Percentiles rank a stretch among this genome's conserved stretches.
Evolutionary conservation across 306 rosid species (phyloP).

Genomic region (Cyamopsis tetragonoloba): DNA sequence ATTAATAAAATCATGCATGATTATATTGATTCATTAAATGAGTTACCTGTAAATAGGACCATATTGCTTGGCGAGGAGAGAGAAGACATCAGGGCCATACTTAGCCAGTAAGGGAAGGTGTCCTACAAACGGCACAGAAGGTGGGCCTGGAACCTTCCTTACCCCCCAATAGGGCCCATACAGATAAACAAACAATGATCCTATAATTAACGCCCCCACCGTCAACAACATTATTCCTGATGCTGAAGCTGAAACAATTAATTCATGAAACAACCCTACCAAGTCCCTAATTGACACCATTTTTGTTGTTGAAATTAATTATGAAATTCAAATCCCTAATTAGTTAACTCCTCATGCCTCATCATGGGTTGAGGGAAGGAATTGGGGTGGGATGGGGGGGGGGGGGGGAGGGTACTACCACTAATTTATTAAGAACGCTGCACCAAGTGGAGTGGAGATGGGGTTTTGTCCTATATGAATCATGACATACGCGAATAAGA

Average conservation of each 20-base stretch:
- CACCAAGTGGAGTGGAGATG: background rate
- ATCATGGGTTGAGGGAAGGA: background rate
- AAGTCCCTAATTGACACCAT: constrained; percentile 32
- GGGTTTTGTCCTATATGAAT: constrained; percentile 47
- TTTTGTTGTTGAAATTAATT: too few species aligned
- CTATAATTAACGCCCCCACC: constrained; percentile 36
- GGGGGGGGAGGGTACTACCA: too few species aligned
- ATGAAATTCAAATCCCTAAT: too few species aligned
- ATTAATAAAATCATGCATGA: background rate
- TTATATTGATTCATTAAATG: background rate
- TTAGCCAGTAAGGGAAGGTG: constrained; percentile 88
- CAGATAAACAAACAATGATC: constrained; percentile 47
- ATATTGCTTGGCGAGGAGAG: constrained; percentile 76
- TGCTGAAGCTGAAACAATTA: constrained; percentile 23
- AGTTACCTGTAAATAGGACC: constrained; percentile 93
- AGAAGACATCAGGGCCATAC: constrained; percentile 86
- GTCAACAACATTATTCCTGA: too few species aligned
- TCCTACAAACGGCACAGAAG: constrained; percentile 69
- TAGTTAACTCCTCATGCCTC: background rate
- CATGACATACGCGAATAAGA: constrained; percentile 45
- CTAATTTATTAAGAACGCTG: background rate
- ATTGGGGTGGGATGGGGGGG: too few species aligned
- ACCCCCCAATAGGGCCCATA: constrained; percentile 79
- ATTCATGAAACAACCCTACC: constrained; percentile 19
- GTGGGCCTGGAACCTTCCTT: constrained; percentile 86